Evolutionary conservation across 192 early-diverging fungal species (phyloP).

Genomic region (Gigaspora rosea): DNA sequence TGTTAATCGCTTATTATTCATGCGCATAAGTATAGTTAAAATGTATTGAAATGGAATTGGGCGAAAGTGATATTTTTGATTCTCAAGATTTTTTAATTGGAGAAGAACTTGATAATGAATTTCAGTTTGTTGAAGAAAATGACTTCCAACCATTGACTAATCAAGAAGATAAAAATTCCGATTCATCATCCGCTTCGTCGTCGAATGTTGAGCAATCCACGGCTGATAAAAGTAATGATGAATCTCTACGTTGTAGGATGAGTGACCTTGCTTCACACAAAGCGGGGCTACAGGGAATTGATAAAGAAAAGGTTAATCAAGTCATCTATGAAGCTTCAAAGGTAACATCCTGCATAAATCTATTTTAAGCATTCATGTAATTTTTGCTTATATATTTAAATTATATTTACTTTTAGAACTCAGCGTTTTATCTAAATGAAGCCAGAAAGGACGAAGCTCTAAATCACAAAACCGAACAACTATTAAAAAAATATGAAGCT

Average conservation of each 20-base stretch:
- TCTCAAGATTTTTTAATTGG: too few species aligned
- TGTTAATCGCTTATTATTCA: too few species aligned
- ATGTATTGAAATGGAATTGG: too few species aligned
- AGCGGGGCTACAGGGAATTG: constrained; percentile 49
- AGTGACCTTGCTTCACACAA: constrained; percentile 29
- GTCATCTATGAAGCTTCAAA: constrained; percentile 65
- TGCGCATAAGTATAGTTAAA: too few species aligned
- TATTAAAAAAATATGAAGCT: constrained; percentile 41
- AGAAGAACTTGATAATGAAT: too few species aligned
- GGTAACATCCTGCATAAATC: constrained; percentile 36
- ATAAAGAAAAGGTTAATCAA: constrained; percentile 52
- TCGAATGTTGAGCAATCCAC: not conserved
- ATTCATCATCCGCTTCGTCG: too few species aligned
- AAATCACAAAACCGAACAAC: constrained; percentile 40
- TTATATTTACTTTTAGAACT: too few species aligned
- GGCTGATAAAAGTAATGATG: not conserved
- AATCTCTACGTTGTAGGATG: not conserved
- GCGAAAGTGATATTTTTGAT: too few species aligned
- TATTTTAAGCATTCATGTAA: constrained; percentile 33
- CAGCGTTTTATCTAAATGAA: constrained; percentile 57
- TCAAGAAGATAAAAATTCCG: too few species aligned
- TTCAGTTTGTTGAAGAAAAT: too few species aligned
- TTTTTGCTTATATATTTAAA: too few species aligned
- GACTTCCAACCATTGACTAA: too few species aligned
- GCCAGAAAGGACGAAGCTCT: constrained; percentile 45